Conservation (phyloP, 257 asterid genomes). For the Sherardia arvensis region DNA sequence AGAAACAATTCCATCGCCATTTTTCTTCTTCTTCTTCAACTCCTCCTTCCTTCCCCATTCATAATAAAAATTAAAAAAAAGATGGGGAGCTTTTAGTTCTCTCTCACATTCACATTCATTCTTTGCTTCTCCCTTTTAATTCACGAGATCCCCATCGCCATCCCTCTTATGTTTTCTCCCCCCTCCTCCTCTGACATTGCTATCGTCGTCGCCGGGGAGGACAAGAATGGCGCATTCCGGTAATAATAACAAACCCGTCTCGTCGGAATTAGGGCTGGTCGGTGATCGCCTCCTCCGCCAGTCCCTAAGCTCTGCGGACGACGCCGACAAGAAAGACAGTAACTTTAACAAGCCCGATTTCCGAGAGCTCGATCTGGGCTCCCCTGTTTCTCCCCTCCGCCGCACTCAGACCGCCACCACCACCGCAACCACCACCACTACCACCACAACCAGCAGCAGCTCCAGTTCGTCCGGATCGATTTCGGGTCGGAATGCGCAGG, state of each 20-base stretch:
- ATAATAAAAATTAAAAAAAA: neutral
- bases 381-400: constrained; percentile 62
- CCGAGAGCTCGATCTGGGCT: constrained; percentile 65
- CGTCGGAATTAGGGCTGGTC: constrained; percentile 32
- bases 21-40: neutral
- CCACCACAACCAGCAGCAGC: constrained; percentile 41
- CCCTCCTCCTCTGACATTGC: constrained; percentile 2
- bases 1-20: neutral
- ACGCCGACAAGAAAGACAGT: constrained; percentile 13
- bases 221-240: constrained; percentile 38
- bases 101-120: constrained; percentile 55
- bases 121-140: constrained; percentile 40
- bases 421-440: constrained; percentile 2
- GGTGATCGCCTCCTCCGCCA: constrained; percentile 46
- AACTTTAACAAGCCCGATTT: constrained; percentile 68
- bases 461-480: constrained; percentile 84
- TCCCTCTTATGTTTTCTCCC: constrained; percentile 8
- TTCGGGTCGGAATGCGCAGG: constrained; percentile 44
- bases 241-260: too few relatives aligned
- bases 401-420: constrained; percentile 10
- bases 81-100: constrained; percentile 5
- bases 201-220: neutral
- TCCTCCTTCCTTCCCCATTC: too few relatives aligned
- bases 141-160: constrained; percentile 69
- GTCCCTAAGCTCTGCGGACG: constrained; percentile 24